Evolutionary conservation across 441 rosid genomes (phyloP).

Genomic region (Manihot esculenta): DNA sequence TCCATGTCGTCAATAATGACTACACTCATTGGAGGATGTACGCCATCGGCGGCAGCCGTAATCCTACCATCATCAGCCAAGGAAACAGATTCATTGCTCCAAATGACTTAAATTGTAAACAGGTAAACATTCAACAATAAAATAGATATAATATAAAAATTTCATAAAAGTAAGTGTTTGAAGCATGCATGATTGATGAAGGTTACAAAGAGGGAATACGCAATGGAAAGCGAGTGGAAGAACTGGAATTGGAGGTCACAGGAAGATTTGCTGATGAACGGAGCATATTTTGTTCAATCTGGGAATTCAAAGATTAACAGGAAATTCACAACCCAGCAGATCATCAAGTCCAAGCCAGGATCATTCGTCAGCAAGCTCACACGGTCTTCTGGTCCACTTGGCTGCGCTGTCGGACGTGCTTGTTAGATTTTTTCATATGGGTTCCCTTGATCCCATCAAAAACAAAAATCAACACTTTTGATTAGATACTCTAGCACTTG

Average conservation of each 20-base stretch:
- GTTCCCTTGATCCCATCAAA: no score
- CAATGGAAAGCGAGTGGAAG: slow-evolving; percentile 36
- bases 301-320: slow-evolving; percentile 25
- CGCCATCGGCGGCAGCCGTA: slow-evolving; percentile 65
- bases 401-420: slow-evolving; percentile 24
- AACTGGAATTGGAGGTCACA: slow-evolving; percentile 56
- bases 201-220: slow-evolving; percentile 50
- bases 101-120: slow-evolving; percentile 2
- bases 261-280: slow-evolving; percentile 47
- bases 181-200: slow-evolving; percentile 12
- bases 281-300: slow-evolving; percentile 49
- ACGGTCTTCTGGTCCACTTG: slow-evolving; percentile 45
- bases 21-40: slow-evolving; percentile 82
- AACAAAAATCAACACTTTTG: no score
- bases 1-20: slow-evolving; percentile 78
- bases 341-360: slow-evolving; percentile 43
- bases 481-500: no score
- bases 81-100: slow-evolving; percentile 79
- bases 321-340: slow-evolving; percentile 17
- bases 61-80: slow-evolving; percentile 67
- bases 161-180: no score
- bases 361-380: slow-evolving; percentile 38
- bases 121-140: slow-evolving; percentile 2
- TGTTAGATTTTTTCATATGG: background rate
- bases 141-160: background rate